phyloP scores from a whole-genome alignment of 2,329 filamentous ascomycete species.

The Scedosporium minutisporum region DNA sequence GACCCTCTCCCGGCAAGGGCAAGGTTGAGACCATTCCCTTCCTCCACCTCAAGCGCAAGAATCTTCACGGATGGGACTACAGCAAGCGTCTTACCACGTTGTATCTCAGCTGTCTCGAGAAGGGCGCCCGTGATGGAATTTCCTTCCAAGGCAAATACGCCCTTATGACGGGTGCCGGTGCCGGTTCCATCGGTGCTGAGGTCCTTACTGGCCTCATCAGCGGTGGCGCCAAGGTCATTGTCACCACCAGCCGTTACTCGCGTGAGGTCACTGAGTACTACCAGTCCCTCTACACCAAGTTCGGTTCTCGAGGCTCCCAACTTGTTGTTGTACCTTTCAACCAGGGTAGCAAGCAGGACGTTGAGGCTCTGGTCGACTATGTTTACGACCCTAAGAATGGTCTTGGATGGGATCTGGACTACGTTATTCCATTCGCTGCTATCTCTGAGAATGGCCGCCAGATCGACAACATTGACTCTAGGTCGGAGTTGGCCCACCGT shows the following conservation, averaged over 20 bases:
- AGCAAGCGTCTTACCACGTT: conserved; percentile 95
- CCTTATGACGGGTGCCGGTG: conserved; percentile 96
- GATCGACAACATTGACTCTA: conserved; percentile 93
- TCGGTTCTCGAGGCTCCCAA: conserved; percentile 86
- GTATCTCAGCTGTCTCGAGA: conserved; percentile 86
- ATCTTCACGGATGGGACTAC: conserved; percentile 94
- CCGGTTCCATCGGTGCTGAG: conserved; percentile 94
- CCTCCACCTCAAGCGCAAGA: conserved; percentile 90
- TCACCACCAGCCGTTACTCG: conserved; percentile 94
- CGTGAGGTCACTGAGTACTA: conserved; percentile 98
- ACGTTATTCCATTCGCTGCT: conserved; percentile 89
- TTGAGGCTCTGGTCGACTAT: conserved; percentile 87
- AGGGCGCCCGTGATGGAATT: conserved; percentile 77
- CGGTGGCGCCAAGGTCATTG: conserved; percentile 91
- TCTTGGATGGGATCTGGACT: conserved; percentile 96
- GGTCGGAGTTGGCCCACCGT: conserved; percentile 93
- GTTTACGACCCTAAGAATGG: conserved; percentile 96
- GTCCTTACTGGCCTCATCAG: conserved; percentile 93
- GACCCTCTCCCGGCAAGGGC: conserved; percentile 56
- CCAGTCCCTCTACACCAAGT: conserved; percentile 95
- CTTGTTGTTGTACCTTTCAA: conserved; percentile 98
- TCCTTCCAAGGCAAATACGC: conserved; percentile 92
- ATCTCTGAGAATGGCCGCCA: conserved; percentile 97
- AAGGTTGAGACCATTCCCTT: conserved; percentile 98
- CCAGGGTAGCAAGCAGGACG: conserved; percentile 95